phyloP scores from a whole-genome alignment of 73 alveolate genomes.

The Paramecium primaurelia region DNA sequence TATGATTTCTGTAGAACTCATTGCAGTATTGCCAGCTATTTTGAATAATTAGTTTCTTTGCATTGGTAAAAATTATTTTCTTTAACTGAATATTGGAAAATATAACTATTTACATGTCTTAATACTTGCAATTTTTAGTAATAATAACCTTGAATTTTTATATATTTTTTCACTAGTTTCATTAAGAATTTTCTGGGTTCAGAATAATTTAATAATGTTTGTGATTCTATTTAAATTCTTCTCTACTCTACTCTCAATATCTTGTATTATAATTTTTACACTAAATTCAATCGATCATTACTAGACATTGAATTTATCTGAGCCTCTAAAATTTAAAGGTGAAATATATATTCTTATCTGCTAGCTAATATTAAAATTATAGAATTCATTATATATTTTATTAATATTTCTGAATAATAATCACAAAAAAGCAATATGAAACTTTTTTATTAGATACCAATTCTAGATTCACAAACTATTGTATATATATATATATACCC shows the following conservation, averaged over 20 bases:
- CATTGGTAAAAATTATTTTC: not conserved
- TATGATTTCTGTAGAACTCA: not conserved
- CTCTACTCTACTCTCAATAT: not conserved
- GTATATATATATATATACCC: slow-evolving; percentile 3
- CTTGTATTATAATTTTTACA: not conserved
- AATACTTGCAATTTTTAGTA: slow-evolving; percentile 21
- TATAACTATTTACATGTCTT: slow-evolving; percentile 19
- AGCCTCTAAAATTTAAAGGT: slow-evolving; percentile 17
- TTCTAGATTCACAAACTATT: not conserved
- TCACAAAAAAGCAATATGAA: not conserved
- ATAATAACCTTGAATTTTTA: slow-evolving; percentile 20
- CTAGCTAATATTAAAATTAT: slow-evolving; percentile 29
- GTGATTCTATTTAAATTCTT: not conserved
- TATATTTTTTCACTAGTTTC: not conserved
- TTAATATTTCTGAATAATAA: not conserved
- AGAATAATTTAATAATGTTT: not conserved
- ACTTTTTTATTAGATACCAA: not conserved
- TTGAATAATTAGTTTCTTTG: not conserved
- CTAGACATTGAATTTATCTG: not conserved
- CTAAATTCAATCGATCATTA: not conserved
- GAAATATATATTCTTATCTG: slow-evolving; percentile 42
- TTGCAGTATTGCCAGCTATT: slow-evolving; percentile 5
- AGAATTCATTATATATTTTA: not conserved
- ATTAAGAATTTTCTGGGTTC: not conserved
- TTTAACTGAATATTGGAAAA: slow-evolving; percentile 46